Conservation (phyloP, 441 rosid species). For the Metrosideros polymorpha region DNA sequence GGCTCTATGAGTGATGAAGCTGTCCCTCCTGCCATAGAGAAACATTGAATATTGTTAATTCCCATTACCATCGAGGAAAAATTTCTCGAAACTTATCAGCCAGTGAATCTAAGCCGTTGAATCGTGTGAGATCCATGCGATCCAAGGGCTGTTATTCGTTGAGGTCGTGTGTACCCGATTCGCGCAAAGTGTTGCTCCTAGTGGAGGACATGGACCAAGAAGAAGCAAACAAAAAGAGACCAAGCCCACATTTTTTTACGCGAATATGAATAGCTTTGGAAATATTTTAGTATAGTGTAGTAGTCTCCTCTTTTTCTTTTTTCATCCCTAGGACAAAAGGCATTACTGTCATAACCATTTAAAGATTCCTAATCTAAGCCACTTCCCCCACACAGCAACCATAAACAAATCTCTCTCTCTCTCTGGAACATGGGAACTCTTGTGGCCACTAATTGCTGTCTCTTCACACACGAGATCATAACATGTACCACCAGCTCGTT, state of each 20-base stretch:
- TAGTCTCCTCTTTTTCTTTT: not conserved
- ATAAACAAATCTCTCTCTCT: not conserved
- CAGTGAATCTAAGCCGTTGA: not conserved
- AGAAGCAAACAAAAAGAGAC: not conserved
- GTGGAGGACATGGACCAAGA: not conserved
- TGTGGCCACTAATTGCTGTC: not conserved
- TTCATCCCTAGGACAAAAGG: not conserved
- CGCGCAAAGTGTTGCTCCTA: not conserved
- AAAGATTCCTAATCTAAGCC: not conserved
- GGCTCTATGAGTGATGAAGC: constrained; percentile 9
- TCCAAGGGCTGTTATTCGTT: not conserved
- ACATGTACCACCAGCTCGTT: not conserved
- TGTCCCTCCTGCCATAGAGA: constrained; percentile 4
- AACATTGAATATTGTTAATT: not conserved
- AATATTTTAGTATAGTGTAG: not conserved
- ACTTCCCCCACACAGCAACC: not conserved
- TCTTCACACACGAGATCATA: not conserved
- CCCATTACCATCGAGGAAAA: too few relatives aligned
- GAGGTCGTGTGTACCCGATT: not conserved
- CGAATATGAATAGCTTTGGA: not conserved
- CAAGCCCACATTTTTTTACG: not conserved
- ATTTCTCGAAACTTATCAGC: not conserved
- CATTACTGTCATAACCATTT: not conserved
- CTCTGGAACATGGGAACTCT: not conserved
- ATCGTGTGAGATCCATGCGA: not conserved